Base-by-base conservation (phyloP, 108 stramenopile genomes). In the Fistulifera pelliculosa region DNA sequence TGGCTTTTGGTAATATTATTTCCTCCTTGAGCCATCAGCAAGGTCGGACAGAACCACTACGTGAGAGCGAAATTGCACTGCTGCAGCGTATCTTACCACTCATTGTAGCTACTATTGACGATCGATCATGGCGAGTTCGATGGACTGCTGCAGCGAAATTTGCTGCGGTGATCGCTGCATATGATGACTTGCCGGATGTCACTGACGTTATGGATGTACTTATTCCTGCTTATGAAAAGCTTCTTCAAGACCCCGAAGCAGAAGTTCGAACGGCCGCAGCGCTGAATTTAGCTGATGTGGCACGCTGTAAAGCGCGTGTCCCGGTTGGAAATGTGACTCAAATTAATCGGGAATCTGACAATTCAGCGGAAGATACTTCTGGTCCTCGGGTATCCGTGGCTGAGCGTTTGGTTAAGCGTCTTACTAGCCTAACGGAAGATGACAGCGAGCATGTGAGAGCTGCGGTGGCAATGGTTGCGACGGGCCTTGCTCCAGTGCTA, bases 221-320 rank as follows among this genome's bases (percentile, higher is more conserved):
- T 4, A 70, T 86, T 23, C 79, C 83, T 27, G 85, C 85, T 17
- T 96, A 89, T 59, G 92, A 83, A 62, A 89, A 87, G 54, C 67
- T 96, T 25, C 55, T 92, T 40, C 85, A 83, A 58, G 95, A 96
- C 64, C 76, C 87, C 10, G 95, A 96, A 65, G 90, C 92, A 21
- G 92, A 98, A 65, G 97, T 98, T 38, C 59, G 97, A 41, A 93
- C 94, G 0, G 94, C 94, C 1, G 97, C 97, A 2, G 90, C 94
- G 0, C 63, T 74, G 51, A 85, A 89, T 63, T 58, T 96, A 51
- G 76, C 88, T 16, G 70, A 61, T 42, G 94, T 94, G 11, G 86
- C 94, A 25, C 64, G 56, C 28, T 80, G 81, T 19, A 49, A 64
- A 19, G 69, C 76, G 0, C 54, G 60, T 26, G 81, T 90, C 0